phyloP scores from a whole-genome alignment of 2,329 filamentous ascomycete genomes.

The Penicillium sp. region DNA sequence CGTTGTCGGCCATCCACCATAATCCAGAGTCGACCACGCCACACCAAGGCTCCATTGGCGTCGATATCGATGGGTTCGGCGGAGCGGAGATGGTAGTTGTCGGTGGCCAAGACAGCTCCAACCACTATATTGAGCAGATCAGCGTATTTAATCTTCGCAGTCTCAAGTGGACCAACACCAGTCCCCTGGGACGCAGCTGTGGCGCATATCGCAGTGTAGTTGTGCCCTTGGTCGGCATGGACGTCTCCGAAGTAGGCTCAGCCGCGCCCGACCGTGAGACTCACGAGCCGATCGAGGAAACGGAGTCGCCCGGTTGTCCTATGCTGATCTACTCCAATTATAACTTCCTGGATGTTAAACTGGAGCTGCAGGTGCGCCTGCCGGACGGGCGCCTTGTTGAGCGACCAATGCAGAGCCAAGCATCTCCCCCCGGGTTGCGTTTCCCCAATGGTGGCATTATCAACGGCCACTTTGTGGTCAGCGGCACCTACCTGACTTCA shows the following conservation, averaged over 20 bases:
- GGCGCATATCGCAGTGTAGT: slow-evolving; percentile 97
- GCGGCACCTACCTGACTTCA: slow-evolving; percentile 94
- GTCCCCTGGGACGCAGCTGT: slow-evolving; percentile 85
- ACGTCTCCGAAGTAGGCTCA: slow-evolving; percentile 52
- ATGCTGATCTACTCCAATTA: slow-evolving; percentile 99
- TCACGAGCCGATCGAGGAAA: slow-evolving; percentile 41
- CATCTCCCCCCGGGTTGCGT: slow-evolving; percentile 87
- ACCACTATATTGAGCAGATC: slow-evolving; percentile 98
- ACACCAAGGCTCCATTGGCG: slow-evolving; percentile 85
- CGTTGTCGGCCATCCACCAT: slow-evolving; percentile 85
- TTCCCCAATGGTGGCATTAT: slow-evolving; percentile 97
- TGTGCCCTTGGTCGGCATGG: slow-evolving; percentile 69
- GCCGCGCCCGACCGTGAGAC: slow-evolving; percentile 47
- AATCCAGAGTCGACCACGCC: slow-evolving; percentile 83
- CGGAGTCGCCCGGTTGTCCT: slow-evolving; percentile 55
- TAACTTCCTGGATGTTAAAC: slow-evolving; percentile 95
- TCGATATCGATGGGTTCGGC: slow-evolving; percentile 86
- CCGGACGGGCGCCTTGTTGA: slow-evolving; percentile 84
- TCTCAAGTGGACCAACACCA: slow-evolving; percentile 92
- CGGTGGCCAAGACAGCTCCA: slow-evolving; percentile 94
- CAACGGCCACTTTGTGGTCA: slow-evolving; percentile 95
- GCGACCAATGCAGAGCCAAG: slow-evolving; percentile 79
- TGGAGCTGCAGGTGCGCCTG: slow-evolving; percentile 87
- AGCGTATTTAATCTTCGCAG: slow-evolving; percentile 97
- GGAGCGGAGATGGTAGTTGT: slow-evolving; percentile 98